Evolutionary conservation across 805 yeast genomes (phyloP).

Genomic region (Candida silvatica): DNA sequence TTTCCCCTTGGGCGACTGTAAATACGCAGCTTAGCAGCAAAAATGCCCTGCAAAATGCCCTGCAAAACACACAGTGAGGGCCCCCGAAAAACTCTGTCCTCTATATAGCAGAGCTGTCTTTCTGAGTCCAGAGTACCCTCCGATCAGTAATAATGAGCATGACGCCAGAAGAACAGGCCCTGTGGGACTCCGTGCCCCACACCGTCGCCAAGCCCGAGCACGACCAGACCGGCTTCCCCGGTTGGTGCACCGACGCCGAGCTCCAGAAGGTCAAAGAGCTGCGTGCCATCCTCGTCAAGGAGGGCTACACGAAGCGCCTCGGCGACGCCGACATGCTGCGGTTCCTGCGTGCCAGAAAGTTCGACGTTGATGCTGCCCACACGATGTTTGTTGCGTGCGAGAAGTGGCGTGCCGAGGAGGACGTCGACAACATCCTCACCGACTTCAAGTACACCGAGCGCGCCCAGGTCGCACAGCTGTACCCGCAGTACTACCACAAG

Average conservation of each 20-base stretch:
- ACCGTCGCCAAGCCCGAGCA: slow-evolving; percentile 44
- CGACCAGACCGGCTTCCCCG: slow-evolving; percentile 69
- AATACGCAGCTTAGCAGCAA: no score
- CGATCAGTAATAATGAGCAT: slow-evolving; percentile 1
- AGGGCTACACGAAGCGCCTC: slow-evolving; percentile 66
- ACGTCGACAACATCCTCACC: slow-evolving; percentile 75
- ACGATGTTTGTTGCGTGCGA: slow-evolving; percentile 84
- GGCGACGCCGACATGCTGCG: slow-evolving; percentile 83
- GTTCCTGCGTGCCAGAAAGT: slow-evolving; percentile 92
- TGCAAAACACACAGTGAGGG: no score
- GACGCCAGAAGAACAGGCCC: slow-evolving; percentile 1
- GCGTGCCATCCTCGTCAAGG: slow-evolving; percentile 45
- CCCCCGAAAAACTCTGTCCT: no score
- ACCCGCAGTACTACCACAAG: slow-evolving; percentile 97
- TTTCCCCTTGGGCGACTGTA: no score
- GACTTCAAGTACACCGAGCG: slow-evolving; percentile 94
- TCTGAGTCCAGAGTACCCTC: no score
- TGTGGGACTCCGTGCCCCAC: slow-evolving; percentile 24
- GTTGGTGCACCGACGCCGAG: slow-evolving; percentile 67
- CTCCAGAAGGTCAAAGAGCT: slow-evolving; percentile 48
- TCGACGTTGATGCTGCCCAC: slow-evolving; percentile 70
- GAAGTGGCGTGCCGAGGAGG: slow-evolving; percentile 83
- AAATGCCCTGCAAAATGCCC: no score
- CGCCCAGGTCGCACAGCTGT: slow-evolving; percentile 76
- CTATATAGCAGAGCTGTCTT: no score